Percentiles rank a stretch among this genome's conserved stretches.
Conservation (phyloP, 2,329 filamentous ascomycete species). For the Aspergillus nomiae region DNA sequence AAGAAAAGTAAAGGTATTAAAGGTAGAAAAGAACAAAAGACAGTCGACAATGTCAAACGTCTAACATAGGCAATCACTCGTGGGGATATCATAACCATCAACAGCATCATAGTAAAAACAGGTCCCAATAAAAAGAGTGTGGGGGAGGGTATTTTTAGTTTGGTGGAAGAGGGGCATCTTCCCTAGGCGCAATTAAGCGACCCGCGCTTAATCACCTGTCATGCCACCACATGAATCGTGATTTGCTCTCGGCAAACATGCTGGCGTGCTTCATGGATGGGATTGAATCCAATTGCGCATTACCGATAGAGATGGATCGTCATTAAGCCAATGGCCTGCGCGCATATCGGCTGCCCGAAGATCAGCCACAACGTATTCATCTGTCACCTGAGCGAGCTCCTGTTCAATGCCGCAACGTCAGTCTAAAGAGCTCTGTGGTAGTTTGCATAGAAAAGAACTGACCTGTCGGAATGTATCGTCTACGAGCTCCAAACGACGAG, state of each 20-base stretch:
- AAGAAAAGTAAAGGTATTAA: neutral
- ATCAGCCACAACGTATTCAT: conserved; percentile 57
- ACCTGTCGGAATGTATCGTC: conserved; percentile 53
- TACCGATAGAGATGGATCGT: conserved; percentile 59
- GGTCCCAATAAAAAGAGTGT: neutral
- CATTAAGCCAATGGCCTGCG: conserved; percentile 63
- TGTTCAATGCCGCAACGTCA: conserved; percentile 30
- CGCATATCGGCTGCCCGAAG: conserved; percentile 57
- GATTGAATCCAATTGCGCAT: conserved; percentile 51
- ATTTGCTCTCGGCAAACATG: neutral
- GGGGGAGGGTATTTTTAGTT: neutral
- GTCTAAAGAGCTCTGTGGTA: neutral
- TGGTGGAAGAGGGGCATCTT: conserved; percentile 5
- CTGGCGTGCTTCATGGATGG: conserved; percentile 29
- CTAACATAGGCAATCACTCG: conserved; percentile 17
- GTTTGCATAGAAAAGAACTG: conserved; percentile 25
- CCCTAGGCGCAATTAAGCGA: conserved; percentile 12
- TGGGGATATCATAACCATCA: conserved; percentile 24
- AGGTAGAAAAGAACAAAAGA: neutral
- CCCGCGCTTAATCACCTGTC: conserved; percentile 17
- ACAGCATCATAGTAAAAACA: conserved; percentile 9
- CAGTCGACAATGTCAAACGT: conserved; percentile 4
- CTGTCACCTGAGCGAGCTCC: conserved; percentile 61
- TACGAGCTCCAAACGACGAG: conserved; percentile 51
- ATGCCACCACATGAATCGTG: conserved; percentile 15